These are phyloP conservation scores for Lasiodiplodia citricola DNA, from an alignment of 2,329 filamentous ascomycete genomes.

Conservation along the genomic window DNA sequence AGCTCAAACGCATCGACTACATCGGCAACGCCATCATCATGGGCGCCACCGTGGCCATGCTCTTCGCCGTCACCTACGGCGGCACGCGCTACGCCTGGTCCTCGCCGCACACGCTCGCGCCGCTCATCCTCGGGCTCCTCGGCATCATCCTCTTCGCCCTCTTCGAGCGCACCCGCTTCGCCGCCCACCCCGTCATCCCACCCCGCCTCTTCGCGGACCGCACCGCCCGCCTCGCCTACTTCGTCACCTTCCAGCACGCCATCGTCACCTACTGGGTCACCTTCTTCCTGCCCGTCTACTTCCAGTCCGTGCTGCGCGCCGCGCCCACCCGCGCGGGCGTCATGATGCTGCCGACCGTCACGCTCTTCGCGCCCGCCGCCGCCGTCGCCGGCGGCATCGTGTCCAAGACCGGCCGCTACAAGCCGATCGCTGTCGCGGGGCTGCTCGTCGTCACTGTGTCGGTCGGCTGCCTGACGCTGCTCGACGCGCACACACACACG, in stretches of 20 bases:
- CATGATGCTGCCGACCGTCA: conserved; percentile 39
- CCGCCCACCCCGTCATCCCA: conserved; percentile 47
- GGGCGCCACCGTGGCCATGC: conserved; percentile 45
- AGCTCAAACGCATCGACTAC: conserved; percentile 46
- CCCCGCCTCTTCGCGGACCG: conserved; percentile 52
- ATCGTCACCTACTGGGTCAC: conserved; percentile 45
- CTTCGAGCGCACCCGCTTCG: conserved; percentile 46
- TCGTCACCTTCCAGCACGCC: conserved; percentile 46
- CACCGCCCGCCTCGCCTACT: conserved; percentile 42
- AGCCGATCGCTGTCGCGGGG: conserved; percentile 29
- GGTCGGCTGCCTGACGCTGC: conserved; percentile 31
- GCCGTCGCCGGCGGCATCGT: conserved; percentile 37
- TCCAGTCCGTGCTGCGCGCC: conserved; percentile 48
- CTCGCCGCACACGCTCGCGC: conserved; percentile 45
- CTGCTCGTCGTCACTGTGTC: conserved; percentile 34
- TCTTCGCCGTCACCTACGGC: conserved; percentile 53
- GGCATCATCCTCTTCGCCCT: conserved; percentile 46
- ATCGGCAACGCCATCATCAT: conserved; percentile 53
- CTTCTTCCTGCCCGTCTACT: conserved; percentile 54
- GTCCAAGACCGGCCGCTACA: conserved; percentile 37
- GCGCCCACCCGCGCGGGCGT: conserved; percentile 43
- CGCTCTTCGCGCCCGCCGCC: conserved; percentile 35
- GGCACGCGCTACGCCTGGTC: conserved; percentile 53
- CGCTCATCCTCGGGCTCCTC: conserved; percentile 51
- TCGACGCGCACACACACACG: conserved; percentile 28